Base-by-base conservation (phyloP, 139 green algal species). In the Chlamydomonas asymmetrica region DNA sequence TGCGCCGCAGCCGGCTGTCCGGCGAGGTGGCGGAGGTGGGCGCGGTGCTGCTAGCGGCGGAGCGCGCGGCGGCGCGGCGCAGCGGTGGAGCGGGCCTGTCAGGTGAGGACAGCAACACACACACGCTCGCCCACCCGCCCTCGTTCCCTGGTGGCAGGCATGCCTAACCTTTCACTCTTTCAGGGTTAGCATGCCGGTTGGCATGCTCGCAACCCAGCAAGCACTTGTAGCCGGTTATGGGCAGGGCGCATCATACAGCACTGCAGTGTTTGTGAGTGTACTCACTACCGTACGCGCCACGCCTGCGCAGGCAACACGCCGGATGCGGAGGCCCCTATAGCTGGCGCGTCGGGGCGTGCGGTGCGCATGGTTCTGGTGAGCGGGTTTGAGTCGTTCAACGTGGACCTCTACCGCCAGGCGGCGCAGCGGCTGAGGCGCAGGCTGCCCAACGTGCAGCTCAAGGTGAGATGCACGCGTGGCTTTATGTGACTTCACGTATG, bases 311-410 rank as follows among this genome's bases (percentile, higher is more conserved):
- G 52, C 41, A 9, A 61, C 43, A 18, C 34, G 20, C 18, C 62
- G 32, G 34, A 38, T 23, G 41, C 50, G 2, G 34, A 37, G 5
- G 25, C 25, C 63, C 45, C 60, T 52, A 50, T 38, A 8, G n/a
- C 60, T 43, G 27, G 39, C 10, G 41, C n/a, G 49, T 22, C 49
- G 25, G 38, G 39, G 59, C 62, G 32, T 32, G 54, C 66, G n/a
- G 84, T 91, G 8, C 83, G 84, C 32, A 94, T 99, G 54, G 94
- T 98, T 41, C 82, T 99, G 32, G 82, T 99, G 29, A 92, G 88
- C n/a, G 96, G 96, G 5, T 99, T 99, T 68, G 96, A 99, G 83
- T 91, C 82, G 8, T 99, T 99, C 87, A 99, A 99, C 66, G 84
- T 95, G 32, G 83, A 87, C 1, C 85, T 98, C 39, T 98, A 98